phyloP scores from a whole-genome alignment of 2,329 filamentous ascomycete species.

The Colletotrichum lini region DNA sequence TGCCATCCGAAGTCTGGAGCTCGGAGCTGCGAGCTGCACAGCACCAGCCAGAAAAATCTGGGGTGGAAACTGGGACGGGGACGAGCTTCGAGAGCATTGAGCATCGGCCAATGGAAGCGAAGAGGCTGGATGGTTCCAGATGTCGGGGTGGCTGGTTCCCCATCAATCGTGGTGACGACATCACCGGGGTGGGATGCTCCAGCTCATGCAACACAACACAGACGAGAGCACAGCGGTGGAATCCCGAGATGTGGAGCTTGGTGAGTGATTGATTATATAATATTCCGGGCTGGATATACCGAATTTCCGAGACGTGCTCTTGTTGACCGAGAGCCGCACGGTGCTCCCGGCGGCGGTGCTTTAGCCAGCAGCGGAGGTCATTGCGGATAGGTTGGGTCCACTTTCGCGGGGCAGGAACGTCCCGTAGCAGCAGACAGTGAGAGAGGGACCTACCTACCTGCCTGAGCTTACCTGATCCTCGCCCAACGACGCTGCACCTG shows the following conservation, averaged over 20 bases:
- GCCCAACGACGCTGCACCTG: conserved; percentile 16
- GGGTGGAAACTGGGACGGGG: conserved; percentile 18
- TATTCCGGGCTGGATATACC: conserved; percentile 9
- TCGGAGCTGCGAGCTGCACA: conserved; percentile 41
- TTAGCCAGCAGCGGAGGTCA: conserved; percentile 25
- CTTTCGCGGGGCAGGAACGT: conserved; percentile 40
- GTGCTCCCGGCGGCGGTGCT: neutral
- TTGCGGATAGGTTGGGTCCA: conserved; percentile 32
- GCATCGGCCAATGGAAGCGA: conserved; percentile 29
- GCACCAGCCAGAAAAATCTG: conserved; percentile 8
- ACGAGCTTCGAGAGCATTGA: conserved; percentile 32
- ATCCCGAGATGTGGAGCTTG: neutral
- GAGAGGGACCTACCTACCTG: neutral
- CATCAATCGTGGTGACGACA: conserved; percentile 39
- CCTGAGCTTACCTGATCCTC: conserved; percentile 10
- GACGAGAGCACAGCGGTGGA: neutral
- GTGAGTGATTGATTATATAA: conserved; percentile 14
- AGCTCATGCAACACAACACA: neutral
- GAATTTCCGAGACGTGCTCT: neutral
- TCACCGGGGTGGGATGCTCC: conserved; percentile 1
- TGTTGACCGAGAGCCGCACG: neutral
- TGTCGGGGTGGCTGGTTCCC: conserved; percentile 32
- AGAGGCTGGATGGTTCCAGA: conserved; percentile 31
- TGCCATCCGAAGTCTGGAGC: conserved; percentile 42
- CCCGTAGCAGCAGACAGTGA: conserved; percentile 20